phyloP scores from a whole-genome alignment of 257 asterid genomes.

The Solanum piurae region DNA sequence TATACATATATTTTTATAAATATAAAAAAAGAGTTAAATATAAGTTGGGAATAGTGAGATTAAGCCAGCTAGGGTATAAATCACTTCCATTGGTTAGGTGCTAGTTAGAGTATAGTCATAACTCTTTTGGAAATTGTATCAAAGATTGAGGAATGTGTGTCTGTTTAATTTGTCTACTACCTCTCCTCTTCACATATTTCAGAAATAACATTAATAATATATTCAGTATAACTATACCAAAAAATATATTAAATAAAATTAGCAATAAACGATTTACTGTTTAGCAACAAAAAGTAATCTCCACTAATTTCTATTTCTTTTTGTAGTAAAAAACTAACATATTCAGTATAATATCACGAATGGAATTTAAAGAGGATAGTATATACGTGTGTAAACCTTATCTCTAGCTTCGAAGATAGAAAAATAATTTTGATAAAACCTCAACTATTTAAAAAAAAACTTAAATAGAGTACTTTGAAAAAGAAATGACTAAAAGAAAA shows the following conservation, averaged over 20 bases:
- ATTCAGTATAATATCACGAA: no score
- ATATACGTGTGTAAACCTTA: no score
- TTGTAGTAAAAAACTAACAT: background rate
- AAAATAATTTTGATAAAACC: background rate
- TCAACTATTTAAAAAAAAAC: background rate
- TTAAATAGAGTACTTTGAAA: background rate
- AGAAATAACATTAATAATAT: background rate
- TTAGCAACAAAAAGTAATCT: background rate
- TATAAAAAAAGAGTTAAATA: no score
- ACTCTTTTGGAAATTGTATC: background rate
- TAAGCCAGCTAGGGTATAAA: background rate
- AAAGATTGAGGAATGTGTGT: background rate
- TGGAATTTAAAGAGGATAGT: no score
- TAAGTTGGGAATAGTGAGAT: background rate
- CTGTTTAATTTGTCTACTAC: background rate
- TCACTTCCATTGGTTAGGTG: background rate
- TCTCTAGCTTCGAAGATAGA: background rate
- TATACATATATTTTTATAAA: no score
- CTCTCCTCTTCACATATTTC: background rate
- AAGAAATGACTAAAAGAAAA: background rate
- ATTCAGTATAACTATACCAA: background rate
- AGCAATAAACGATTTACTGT: background rate
- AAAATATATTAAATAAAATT: background rate
- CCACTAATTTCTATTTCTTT: background rate
- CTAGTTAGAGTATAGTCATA: background rate